Conservation (phyloP, 139 green algal genomes). For the Chlamydomonas applanata region DNA sequence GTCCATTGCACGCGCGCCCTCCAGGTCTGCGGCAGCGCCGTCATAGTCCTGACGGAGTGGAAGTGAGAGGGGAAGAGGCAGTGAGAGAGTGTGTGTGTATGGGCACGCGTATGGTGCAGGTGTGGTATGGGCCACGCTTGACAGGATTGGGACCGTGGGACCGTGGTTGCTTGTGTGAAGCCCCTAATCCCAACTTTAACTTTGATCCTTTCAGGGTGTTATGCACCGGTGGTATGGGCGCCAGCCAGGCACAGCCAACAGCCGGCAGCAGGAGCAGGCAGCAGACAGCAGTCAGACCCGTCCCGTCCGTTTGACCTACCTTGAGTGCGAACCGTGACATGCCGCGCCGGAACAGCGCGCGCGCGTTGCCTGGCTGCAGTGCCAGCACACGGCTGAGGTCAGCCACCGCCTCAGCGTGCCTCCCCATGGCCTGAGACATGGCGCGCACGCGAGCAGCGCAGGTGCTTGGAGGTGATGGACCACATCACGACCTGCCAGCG, state of each 20-base stretch:
- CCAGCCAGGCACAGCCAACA: no score
- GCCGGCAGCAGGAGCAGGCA: neutral
- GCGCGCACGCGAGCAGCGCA: neutral
- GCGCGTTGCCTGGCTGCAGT: constrained; percentile 41
- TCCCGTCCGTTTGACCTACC: no score
- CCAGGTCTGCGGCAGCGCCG: constrained; percentile 34
- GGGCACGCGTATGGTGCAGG: no score
- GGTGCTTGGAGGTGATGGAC: neutral
- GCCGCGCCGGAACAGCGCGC: constrained; percentile 37
- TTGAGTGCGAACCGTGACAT: constrained; percentile 19
- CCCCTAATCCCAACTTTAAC: no score
- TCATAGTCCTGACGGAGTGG: constrained; percentile 11
- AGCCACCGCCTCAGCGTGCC: constrained; percentile 7
- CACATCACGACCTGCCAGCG: no score
- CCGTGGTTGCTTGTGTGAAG: no score
- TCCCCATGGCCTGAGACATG: constrained; percentile 7
- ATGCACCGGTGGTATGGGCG: no score
- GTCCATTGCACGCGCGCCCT: constrained; percentile 22
- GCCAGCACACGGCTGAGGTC: constrained; percentile 36
- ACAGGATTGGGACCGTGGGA: no score
- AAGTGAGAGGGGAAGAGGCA: no score
- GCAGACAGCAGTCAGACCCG: no score
- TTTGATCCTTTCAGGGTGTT: neutral
- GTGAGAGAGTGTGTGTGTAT: no score
- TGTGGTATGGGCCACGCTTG: no score